Evolutionary conservation across 2,329 filamentous ascomycete species (phyloP).

Genomic region (Arthrobotrys iridis): DNA sequence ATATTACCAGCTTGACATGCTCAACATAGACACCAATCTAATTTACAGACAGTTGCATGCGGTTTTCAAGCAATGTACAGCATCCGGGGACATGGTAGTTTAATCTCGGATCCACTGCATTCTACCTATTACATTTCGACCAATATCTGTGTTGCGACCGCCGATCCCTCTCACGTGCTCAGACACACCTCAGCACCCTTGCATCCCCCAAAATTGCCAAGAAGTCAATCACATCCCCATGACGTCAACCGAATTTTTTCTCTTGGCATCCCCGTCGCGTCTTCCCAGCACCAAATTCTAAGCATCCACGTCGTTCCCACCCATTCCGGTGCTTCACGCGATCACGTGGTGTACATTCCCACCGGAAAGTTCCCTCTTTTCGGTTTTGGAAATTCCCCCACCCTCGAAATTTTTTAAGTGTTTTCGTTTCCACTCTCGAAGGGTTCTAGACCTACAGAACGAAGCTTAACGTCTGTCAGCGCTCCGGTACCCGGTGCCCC

Average conservation of each 20-base stretch:
- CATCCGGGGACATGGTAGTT: no score
- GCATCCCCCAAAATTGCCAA: constrained; percentile 20
- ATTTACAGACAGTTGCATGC: no score
- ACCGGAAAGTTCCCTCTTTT: not conserved
- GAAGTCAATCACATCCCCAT: not conserved
- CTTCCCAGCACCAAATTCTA: constrained; percentile 41
- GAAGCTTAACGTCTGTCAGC: no score
- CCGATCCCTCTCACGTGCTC: constrained; percentile 9
- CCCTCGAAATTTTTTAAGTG: constrained; percentile 3
- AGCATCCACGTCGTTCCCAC: not conserved
- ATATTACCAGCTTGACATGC: no score
- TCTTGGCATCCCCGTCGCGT: constrained; percentile 40
- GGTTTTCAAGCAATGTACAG: no score
- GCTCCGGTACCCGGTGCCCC: no score
- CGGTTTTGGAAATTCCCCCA: no score
- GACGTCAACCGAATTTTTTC: constrained; percentile 22
- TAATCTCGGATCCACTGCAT: no score
- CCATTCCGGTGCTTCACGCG: not conserved
- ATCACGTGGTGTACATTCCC: constrained; percentile 11
- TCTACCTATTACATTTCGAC: no score
- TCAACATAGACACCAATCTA: no score
- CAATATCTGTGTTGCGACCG: no score
- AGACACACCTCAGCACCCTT: constrained; percentile 21
- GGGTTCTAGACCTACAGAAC: constrained; percentile 10
- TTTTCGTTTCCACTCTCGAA: not conserved